Base-by-base conservation (phyloP, 1,284 basidiomycete species). In the Moesziomyces parantarcticus region DNA sequence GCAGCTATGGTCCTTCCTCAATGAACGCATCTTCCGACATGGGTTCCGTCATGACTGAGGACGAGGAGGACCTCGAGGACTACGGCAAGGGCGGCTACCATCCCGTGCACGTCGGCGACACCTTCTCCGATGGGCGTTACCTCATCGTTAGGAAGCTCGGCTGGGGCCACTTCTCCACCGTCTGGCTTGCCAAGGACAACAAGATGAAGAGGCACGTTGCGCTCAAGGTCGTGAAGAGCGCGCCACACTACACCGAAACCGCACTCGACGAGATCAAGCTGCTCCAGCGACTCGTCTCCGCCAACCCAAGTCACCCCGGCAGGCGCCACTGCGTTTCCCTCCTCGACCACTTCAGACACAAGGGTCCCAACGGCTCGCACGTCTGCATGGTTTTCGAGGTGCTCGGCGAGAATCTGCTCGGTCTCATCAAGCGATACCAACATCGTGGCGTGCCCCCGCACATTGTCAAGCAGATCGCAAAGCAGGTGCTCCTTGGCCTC, bases 381-480 rank as follows among this genome's bases (percentile, higher is more conserved):
- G 92, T 99, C 71, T 99, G 97, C 88, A 99, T 99, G 96, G 96
- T 99, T 18, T 98, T 98, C 83, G 96, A 99, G 85, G 97, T 99
- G 36, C 89, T 99, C 11, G 96, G 97, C 59, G 97, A 99, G 86
- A 98, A 97, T 84, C 87, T 99, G n/a, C 89, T 99, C 1, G 95
- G 95, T 3, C 89, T 99, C 77, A 97, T 98, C 88, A 97, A 97
- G 86, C 90, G 96, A 21, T 90, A 94, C 84, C 92, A 92, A 87
- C 93, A 97, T 86, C 92, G 93, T 77, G 96, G 97, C 69, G 94
- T 99, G 1, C 95, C 97, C 3, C 92, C 94, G 86, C 90, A 88
- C 66, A 88, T 99, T 77, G 94, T 97, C 76, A 92, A 92, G 83
- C 96, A 99, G 85, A 98, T 99, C 80, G 93, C 94, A 42, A 97